Evolutionary conservation across 2,329 filamentous ascomycete genomes (phyloP), one percentile per base, ranked within the genome.

Genomic region (Pseudovirgaria hyperparasitica): DNA sequence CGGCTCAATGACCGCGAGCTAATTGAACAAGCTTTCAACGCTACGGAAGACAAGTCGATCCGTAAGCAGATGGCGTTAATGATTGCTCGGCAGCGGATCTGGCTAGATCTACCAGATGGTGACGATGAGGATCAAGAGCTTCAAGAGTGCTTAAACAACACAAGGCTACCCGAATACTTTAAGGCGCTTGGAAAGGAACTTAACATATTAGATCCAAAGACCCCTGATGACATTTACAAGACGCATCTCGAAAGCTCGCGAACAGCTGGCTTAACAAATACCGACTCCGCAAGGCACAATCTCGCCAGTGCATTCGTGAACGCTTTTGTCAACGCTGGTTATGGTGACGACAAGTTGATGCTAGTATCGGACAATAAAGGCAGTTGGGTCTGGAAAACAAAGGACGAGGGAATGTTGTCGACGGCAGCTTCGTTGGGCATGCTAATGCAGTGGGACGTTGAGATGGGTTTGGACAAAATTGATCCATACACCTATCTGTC

Each of bases 311-410:
- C 79, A 4, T 96, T 98, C 41, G 92, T 98, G 38, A 98, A 98
- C 48, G 82, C 81, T 0, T 96, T 98, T 46, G 85, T 90, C 36
- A 98, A 98, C 42, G 86, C 90, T 28, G 90, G 90, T 17, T 98
- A 85, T 43, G 82, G 85, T 22, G 81, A 86, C 31, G 90, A 98
- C 56, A 96, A 94, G 66, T 80, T 98, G 72, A 94, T 98, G 87
- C 65, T 96, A 31, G 77, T 84, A 22, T 79, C 90, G 12, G 77
- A 82, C 18, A 57, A 53, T 32, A 92, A 92, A 62, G 76, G 80
- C 43, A 82, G 79, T 37, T 98, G 90, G 87, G 82, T 98, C 4
- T 98, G 85, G 84, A 98, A 96, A 65, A 96, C 92, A 12, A 98
- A 98, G 59, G 85, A 92, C 22, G 86, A 94, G 46, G 90, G 90